A percentile compares a stretch with the other conserved stretches of the same genome.
phyloP scores from a whole-genome alignment of 805 yeast species.

The Torulaspora gathmanii region DNA sequence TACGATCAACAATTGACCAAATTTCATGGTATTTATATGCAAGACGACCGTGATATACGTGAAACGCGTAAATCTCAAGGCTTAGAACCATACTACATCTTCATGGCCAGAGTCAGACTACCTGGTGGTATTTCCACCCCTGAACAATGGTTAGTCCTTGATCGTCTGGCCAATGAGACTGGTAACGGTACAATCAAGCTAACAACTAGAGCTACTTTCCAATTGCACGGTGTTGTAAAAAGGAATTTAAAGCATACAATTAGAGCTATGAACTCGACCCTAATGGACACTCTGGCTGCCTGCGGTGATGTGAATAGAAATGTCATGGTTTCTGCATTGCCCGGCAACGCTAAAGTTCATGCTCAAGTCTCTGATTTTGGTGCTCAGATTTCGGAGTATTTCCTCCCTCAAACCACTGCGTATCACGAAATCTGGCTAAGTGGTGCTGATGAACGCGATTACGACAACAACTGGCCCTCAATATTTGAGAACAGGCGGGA shows the following conservation, averaged over 20 bases:
- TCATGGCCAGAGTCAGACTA: slow-evolving; percentile 92
- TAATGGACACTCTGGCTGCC: slow-evolving; percentile 94
- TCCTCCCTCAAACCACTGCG: slow-evolving; percentile 88
- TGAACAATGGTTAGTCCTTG: slow-evolving; percentile 81
- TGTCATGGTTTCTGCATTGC: slow-evolving; percentile 88
- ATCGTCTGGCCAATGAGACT: slow-evolving; percentile 69
- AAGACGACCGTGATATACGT: slow-evolving; percentile 94
- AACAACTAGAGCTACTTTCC: slow-evolving; percentile 96
- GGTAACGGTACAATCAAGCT: slow-evolving; percentile 93
- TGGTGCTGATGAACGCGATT: slow-evolving; percentile 71
- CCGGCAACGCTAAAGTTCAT: slow-evolving; percentile 78
- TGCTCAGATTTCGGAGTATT: slow-evolving; percentile 64
- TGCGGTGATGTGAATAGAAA: slow-evolving; percentile 98
- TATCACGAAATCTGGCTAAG: slow-evolving; percentile 96
- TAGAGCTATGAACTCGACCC: slow-evolving; percentile 84
- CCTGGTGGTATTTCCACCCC: slow-evolving; percentile 93
- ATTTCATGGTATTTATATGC: slow-evolving; percentile 98
- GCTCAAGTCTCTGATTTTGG: slow-evolving; percentile 64
- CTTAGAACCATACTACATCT: slow-evolving; percentile 90
- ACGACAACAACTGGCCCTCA: slow-evolving; percentile 55
- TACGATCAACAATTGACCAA: slow-evolving; percentile 91
- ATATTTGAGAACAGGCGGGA: slow-evolving; percentile 60
- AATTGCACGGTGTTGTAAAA: slow-evolving; percentile 90
- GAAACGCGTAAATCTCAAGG: slow-evolving; percentile 91
- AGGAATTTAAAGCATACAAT: slow-evolving; percentile 84